Base-by-base conservation (phyloP, 352 stramenopile genomes). In the Globisporangium sylvaticum region DNA sequence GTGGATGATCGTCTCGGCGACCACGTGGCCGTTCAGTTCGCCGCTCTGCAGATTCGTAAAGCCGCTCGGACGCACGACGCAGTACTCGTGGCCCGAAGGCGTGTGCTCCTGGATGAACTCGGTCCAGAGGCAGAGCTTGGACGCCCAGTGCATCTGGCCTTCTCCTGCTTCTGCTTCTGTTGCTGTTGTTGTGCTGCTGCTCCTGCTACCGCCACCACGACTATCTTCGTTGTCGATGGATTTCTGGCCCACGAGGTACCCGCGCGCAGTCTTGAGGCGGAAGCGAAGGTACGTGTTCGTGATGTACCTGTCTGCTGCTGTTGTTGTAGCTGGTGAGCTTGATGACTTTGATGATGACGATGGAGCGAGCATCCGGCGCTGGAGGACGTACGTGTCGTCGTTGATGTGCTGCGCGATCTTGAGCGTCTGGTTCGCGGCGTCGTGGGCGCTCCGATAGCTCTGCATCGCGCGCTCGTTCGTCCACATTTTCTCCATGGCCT, bases 1-100 rank as follows among this genome's bases (percentile, higher is more conserved):
- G 6, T 76, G 76, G 56, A 89, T 72, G n/a, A 89, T 72, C n/a
- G 73, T 83, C 67, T 89, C 77, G n/a, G 83, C 67, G 18, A 80
- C 80, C 54, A 85, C 79, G 20, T 67, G 66, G 4, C 73, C 34
- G 32, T 66, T 58, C 14, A 54, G 50, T 4, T 66, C 48, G 10
- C 25, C 61, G 24, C 61, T 52, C 61, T 66, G 50, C 18, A 66
- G 34, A 53, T 66, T 66, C 48, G 50, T 66, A 25, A 39, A 52
- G 4, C 61, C 61, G 14, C 27, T 68, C 31, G 57, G 44, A 1
- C 63, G 65, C 52, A 74, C 71, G 22, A 66, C 75, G 77, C 75
- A 87, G n/a, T 39, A 50, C 18, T 48, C 56, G 27, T 44, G 39
- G 14, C 50, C 42, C 15, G 34, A 37, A 8, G 31, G 62, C 3